Evolutionary conservation across 1,284 basidiomycete species (phyloP), one percentile per base, ranked within the genome.

Genomic region (Sphaerobolus stellatus): DNA sequence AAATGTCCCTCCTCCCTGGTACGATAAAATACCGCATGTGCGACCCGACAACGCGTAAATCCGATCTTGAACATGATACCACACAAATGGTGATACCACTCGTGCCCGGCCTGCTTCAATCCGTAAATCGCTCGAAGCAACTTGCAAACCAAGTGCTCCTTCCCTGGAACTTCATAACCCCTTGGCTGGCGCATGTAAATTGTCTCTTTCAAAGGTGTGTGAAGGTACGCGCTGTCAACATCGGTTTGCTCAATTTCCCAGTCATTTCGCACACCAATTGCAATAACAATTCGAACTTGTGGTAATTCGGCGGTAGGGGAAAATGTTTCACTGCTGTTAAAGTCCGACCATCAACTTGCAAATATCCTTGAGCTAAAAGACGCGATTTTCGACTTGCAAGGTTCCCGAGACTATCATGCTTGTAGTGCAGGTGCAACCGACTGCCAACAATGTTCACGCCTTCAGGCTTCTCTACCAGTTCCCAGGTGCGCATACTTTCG

Each of bases 201-300:
- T 1, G 66, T 63, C 46, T 77, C 72, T 1, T 74, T 63, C 5
- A 63, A 51, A 22, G 61, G 58, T 1, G 73, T 74, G 59, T 77
- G 72, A 0, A 78, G 65, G 58, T 73, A 82, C 0, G 78, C 77
- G 0, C 71, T 76, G 31, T 77, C 75, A 43, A 82, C 64, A 55
- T 83, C 75, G 2, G 77, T n/a, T n/a, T n/a, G n/a, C n/a, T n/a
- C n/a, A n/a, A n/a, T n/a, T n/a, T n/a, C n/a, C n/a, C n/a, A n/a
- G n/a, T n/a, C n/a, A n/a, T n/a, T n/a, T n/a, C n/a, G n/a, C n/a
- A n/a, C n/a, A n/a, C n/a, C n/a, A n/a, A n/a, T n/a, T n/a, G n/a
- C n/a, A n/a, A n/a, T n/a, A n/a, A n/a, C n/a, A n/a, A n/a, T n/a
- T n/a, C n/a, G n/a, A n/a, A n/a, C n/a, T n/a, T n/a, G n/a, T n/a